Conservation (phyloP, 2,329 filamentous ascomycete genomes). For the Xylaria sp. region DNA sequence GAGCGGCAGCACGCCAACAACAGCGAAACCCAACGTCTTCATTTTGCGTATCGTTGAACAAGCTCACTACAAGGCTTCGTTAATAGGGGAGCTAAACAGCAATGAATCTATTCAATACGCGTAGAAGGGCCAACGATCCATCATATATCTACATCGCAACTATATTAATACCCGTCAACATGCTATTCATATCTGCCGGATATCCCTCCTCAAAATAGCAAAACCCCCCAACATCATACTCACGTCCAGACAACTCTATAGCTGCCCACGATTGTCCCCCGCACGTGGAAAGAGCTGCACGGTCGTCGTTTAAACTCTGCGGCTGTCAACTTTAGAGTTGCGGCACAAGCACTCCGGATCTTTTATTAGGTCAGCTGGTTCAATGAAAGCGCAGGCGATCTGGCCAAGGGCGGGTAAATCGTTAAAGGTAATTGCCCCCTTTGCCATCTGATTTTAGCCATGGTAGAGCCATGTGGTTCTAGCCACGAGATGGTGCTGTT, state of each 20-base stretch:
- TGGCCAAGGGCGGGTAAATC: constrained; percentile 47
- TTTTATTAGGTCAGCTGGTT: constrained; percentile 38
- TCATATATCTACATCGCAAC: constrained; percentile 23
- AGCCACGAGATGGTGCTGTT: constrained; percentile 24
- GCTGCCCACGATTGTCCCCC: constrained; percentile 21
- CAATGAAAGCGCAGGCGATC: constrained; percentile 34
- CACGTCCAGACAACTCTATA: constrained; percentile 21
- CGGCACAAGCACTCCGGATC: constrained; percentile 42
- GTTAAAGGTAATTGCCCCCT: constrained; percentile 41
- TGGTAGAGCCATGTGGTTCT: constrained; percentile 40
- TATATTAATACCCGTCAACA: constrained; percentile 16
- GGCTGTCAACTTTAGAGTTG: constrained; percentile 40
- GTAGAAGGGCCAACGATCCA: constrained; percentile 15
- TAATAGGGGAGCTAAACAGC: not conserved
- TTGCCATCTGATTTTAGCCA: constrained; percentile 42
- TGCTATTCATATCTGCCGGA: constrained; percentile 36
- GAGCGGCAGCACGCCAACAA: constrained; percentile 38
- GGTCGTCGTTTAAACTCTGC: constrained; percentile 29
- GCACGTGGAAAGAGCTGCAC: constrained; percentile 34
- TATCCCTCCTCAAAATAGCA: constrained; percentile 29
- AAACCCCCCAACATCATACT: constrained; percentile 18
- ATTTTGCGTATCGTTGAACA: constrained; percentile 29
- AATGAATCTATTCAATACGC: not conserved
- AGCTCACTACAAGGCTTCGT: constrained; percentile 1
- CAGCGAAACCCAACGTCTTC: constrained; percentile 39